Conservation (phyloP, 805 yeast genomes). For the Saccharomycopsis sp. region DNA sequence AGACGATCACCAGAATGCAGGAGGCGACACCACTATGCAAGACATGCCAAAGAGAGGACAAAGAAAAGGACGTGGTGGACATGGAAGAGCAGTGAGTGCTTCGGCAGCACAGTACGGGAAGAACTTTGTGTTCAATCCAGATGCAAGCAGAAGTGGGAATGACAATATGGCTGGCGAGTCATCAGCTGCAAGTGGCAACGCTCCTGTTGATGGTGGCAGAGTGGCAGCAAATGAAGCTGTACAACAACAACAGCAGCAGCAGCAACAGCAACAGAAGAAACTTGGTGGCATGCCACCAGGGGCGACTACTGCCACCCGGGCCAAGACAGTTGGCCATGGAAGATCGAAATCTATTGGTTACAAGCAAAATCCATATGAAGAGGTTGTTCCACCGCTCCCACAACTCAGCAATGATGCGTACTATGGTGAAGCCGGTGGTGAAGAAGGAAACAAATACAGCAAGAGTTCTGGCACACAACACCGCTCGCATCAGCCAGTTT, state of each 20-base stretch:
- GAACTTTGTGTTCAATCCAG: background rate
- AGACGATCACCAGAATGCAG: background rate
- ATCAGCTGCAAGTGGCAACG: conserved; percentile 21
- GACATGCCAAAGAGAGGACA: conserved; percentile 14
- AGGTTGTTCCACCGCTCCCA: conserved; percentile 27
- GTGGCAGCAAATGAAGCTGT: background rate
- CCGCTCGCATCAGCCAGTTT: conserved; percentile 26
- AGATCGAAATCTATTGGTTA: conserved; percentile 47
- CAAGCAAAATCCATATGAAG: conserved; percentile 12
- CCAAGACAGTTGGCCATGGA: conserved; percentile 78
- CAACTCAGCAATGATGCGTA: conserved; percentile 33
- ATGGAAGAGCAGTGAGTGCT: conserved; percentile 21
- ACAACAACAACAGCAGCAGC: conserved; percentile 26
- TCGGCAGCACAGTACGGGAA: conserved; percentile 19
- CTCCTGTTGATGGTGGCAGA: conserved; percentile 7
- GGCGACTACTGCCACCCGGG: conserved; percentile 79
- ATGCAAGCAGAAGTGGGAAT: conserved; percentile 4
- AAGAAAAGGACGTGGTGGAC: conserved; percentile 14
- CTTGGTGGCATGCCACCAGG: too few relatives aligned
- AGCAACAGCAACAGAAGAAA: conserved; percentile 42
- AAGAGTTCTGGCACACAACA: too few relatives aligned
- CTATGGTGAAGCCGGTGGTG: conserved; percentile 47
- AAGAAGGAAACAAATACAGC: too few relatives aligned
- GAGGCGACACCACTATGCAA: background rate
- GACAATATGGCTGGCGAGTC: conserved; percentile 1